Evolutionary conservation across 2,329 filamentous ascomycete genomes (phyloP).

Genomic region (Aureobasidium namibiae): DNA sequence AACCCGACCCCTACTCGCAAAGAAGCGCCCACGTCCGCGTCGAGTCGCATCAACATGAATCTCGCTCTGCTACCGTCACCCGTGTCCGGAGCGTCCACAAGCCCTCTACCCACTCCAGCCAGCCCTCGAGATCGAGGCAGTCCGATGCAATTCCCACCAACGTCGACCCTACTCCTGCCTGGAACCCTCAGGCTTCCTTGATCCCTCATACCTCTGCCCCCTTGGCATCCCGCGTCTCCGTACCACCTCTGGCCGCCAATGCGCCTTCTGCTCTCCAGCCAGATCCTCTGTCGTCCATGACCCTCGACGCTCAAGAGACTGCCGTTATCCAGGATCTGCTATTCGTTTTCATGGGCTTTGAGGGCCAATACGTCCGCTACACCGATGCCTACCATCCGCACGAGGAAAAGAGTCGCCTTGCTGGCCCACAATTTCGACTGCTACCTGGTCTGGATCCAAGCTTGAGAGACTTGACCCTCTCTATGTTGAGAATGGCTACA

Average conservation of each 20-base stretch:
- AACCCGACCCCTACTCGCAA: neutral
- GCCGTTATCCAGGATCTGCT: slow-evolving; percentile 83
- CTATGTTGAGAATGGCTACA: slow-evolving; percentile 89
- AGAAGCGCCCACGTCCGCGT: slow-evolving; percentile 21
- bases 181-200: slow-evolving; percentile 74
- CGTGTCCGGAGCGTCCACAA: slow-evolving; percentile 31
- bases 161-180: slow-evolving; percentile 31
- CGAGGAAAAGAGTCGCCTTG: slow-evolving; percentile 77
- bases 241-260: slow-evolving; percentile 54
- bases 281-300: slow-evolving; percentile 58
- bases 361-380: slow-evolving; percentile 94
- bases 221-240: slow-evolving; percentile 59
- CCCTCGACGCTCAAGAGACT: slow-evolving; percentile 74
- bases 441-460: slow-evolving; percentile 82
- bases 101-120: slow-evolving; percentile 22
- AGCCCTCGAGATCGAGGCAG: neutral
- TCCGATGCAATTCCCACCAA: neutral
- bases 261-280: slow-evolving; percentile 64
- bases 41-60: slow-evolving; percentile 29
- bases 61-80: slow-evolving; percentile 27
- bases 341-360: slow-evolving; percentile 96
- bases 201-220: slow-evolving; percentile 63
- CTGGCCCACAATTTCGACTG: slow-evolving; percentile 74
- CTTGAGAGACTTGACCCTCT: slow-evolving; percentile 73
- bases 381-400: slow-evolving; percentile 71